A percentile compares a stretch with the other conserved stretches of the same genome.
Evolutionary conservation across 371 early-diverging fungal species (phyloP).

Genomic region (Circinella umbellata): DNA sequence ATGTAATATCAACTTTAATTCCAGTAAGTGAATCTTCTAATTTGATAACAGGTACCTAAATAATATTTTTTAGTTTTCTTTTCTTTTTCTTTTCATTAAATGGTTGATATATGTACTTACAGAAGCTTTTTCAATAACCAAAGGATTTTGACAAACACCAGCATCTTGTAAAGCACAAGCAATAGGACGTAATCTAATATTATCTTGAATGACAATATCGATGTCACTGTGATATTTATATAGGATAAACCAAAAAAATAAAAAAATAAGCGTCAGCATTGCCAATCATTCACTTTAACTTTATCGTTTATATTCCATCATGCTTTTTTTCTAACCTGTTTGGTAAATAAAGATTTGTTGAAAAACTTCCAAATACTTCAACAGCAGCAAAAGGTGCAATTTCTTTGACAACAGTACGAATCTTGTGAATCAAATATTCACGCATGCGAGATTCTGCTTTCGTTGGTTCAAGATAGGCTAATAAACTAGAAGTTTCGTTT

Average conservation of each 20-base stretch:
- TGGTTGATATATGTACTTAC: constrained; percentile 27
- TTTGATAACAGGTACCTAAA: constrained; percentile 94
- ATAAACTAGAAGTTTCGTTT: constrained; percentile 28
- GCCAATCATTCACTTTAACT: not conserved
- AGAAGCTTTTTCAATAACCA: constrained; percentile 57
- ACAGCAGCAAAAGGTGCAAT: constrained; percentile 51
- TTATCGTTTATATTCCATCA: not conserved
- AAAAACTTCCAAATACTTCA: constrained; percentile 85
- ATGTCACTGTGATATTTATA: constrained; percentile 64
- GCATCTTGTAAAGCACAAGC: constrained; percentile 23
- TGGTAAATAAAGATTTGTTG: constrained; percentile 85
- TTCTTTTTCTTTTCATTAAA: not conserved
- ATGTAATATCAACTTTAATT: constrained; percentile 83
- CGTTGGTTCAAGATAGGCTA: constrained; percentile 78
- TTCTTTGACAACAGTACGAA: constrained; percentile 53
- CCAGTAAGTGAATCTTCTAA: constrained; percentile 72
- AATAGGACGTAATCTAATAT: constrained; percentile 15
- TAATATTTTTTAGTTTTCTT: not conserved
- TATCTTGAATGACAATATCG: constrained; percentile 70
- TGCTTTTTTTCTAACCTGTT: constrained; percentile 50
- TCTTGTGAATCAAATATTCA: constrained; percentile 64
- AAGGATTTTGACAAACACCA: constrained; percentile 30
- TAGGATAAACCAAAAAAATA: too few species aligned
- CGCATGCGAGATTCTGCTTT: constrained; percentile 80
- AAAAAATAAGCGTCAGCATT: not conserved